Percentiles rank a stretch among this genome's conserved stretches.
Conservation (phyloP, 129 eudicot genomes). For the Cynara cardunculus region DNA sequence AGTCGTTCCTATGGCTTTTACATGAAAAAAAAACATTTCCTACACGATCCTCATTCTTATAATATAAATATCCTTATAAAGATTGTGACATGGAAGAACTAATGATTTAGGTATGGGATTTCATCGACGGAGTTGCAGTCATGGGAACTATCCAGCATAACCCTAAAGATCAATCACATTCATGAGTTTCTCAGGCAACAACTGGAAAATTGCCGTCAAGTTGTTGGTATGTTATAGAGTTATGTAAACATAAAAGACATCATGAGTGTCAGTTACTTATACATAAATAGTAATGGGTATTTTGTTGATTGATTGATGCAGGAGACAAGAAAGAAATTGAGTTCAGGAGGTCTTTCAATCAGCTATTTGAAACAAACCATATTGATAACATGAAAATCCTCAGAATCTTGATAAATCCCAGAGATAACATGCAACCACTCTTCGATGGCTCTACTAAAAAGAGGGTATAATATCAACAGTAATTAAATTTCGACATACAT, state of each 20-base stretch:
- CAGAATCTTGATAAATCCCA: conserved; percentile 36
- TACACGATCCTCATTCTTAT: neutral
- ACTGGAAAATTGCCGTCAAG: conserved; percentile 26
- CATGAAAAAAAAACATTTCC: neutral
- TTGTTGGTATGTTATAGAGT: conserved; percentile 34
- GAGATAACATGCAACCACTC: conserved; percentile 57
- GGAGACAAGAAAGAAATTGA: conserved; percentile 53
- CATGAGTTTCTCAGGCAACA: conserved; percentile 39
- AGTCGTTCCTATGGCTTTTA: too few relatives aligned
- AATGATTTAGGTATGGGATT: conserved; percentile 35
- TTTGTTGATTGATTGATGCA: conserved; percentile 26
- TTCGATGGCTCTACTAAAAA: conserved; percentile 44
- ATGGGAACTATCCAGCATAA: conserved; percentile 60
- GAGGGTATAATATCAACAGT: conserved; percentile 37
- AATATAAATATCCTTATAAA: neutral
- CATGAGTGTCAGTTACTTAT: neutral
- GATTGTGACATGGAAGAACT: neutral
- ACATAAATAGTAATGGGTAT: neutral
- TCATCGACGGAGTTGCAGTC: conserved; percentile 45
- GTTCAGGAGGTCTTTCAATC: conserved; percentile 31
- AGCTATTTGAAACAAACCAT: conserved; percentile 47
- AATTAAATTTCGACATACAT: neutral
- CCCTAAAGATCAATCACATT: conserved; percentile 63
- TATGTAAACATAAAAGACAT: neutral
- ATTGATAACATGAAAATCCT: conserved; percentile 72